phyloP scores from a whole-genome alignment of 495 filamentous ascomycete genomes.

The Oleoguttula mirabilis region DNA sequence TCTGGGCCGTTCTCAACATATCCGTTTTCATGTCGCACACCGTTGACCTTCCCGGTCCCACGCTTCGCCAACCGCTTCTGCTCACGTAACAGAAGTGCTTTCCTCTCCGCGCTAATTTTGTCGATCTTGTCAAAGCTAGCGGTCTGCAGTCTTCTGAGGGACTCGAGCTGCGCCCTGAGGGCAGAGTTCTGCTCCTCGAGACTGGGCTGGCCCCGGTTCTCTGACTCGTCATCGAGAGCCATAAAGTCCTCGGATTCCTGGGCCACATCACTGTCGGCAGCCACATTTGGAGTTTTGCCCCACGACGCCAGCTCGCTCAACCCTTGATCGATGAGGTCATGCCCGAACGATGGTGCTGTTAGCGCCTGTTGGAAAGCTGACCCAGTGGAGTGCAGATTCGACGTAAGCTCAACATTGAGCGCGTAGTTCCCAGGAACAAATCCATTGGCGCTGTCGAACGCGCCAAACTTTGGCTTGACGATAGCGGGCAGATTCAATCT shows the following conservation, averaged over 20 bases:
- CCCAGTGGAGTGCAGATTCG: constrained; percentile 5
- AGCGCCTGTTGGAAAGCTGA: constrained; percentile 40
- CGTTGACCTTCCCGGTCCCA: neutral
- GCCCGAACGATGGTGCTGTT: constrained; percentile 41
- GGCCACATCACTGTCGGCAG: constrained; percentile 1
- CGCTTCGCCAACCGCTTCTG: constrained; percentile 1
- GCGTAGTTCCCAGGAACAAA: constrained; percentile 52
- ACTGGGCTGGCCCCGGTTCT: constrained; percentile 6
- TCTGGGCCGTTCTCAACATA: too few species aligned
- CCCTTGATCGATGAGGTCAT: constrained; percentile 42
- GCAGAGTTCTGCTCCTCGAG: constrained; percentile 19
- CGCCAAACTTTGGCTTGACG: constrained; percentile 54
- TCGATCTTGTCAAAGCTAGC: constrained; percentile 30
- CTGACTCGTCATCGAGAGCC: constrained; percentile 15
- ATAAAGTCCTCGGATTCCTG: constrained; percentile 24
- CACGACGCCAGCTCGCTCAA: constrained; percentile 40
- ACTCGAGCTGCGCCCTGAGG: constrained; percentile 25
- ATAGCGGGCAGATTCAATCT: constrained; percentile 47
- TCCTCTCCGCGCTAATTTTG: constrained; percentile 26
- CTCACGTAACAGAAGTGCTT: constrained; percentile 22
- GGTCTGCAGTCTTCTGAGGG: constrained; percentile 29
- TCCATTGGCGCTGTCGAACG: constrained; percentile 33
- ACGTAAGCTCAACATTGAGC: constrained; percentile 51
- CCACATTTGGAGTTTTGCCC: constrained; percentile 5
- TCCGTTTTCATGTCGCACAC: too few species aligned